phyloP scores from a whole-genome alignment of 805 yeast species.

The Ogataea ramenticola region DNA sequence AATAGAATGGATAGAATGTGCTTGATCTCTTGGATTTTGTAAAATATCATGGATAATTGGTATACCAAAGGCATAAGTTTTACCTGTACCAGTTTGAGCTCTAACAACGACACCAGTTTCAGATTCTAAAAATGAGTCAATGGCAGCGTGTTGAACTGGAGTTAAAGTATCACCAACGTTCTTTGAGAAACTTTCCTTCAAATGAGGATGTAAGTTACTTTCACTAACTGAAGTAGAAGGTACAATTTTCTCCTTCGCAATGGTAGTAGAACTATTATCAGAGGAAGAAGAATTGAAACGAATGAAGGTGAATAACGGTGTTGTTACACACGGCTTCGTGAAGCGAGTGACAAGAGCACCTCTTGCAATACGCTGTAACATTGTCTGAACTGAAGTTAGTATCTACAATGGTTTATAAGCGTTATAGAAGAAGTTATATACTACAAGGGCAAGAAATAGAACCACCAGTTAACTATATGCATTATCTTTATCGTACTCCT shows the following conservation, averaged over 20 bases:
- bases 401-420: too few species aligned
- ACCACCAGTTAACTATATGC: too few species aligned
- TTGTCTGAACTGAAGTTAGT: too few species aligned
- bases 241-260: not conserved
- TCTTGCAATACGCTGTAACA: too few species aligned
- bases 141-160: conserved; percentile 59
- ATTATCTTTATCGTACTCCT: too few species aligned
- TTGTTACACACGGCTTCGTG: too few species aligned
- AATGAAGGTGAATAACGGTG: too few species aligned
- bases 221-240: conserved; percentile 17
- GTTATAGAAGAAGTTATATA: too few species aligned
- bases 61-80: conserved; percentile 81
- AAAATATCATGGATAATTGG: conserved; percentile 59
- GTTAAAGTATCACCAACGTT: conserved; percentile 47
- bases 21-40: conserved; percentile 6
- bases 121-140: conserved; percentile 46
- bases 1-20: conserved; percentile 45
- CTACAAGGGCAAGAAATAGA: too few species aligned
- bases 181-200: conserved; percentile 25
- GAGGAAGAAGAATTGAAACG: not conserved
- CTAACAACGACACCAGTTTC: conserved; percentile 67
- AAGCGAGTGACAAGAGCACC: too few species aligned
- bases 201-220: conserved; percentile 16
- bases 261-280: not conserved
- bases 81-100: conserved; percentile 95